Conservation (phyloP, 192 early-diverging fungal species). For the Coemansia sp. region DNA sequence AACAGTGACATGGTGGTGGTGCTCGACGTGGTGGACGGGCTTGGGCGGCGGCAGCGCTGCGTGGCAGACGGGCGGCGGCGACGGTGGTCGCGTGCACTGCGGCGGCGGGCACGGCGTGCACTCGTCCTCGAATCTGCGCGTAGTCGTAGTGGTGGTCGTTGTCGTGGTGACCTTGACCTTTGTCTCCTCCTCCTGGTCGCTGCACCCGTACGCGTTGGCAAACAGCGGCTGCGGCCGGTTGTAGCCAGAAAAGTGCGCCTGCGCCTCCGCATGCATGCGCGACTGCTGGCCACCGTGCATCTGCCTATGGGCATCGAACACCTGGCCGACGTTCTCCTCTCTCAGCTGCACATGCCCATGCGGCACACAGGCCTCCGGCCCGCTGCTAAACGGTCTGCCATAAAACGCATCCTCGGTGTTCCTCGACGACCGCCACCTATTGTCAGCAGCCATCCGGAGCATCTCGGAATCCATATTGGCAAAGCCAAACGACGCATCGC, state of each 20-base stretch:
- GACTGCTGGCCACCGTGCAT: conserved; percentile 31
- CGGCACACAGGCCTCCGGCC: conserved; percentile 11
- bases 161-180: conserved; percentile 37
- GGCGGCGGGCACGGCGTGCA: conserved; percentile 8
- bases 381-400: conserved; percentile 17
- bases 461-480: conserved; percentile 48
- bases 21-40: conserved; percentile 11
- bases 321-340: conserved; percentile 30
- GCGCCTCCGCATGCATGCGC: conserved; percentile 32
- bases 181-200: conserved; percentile 20
- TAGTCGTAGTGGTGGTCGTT: conserved; percentile 36
- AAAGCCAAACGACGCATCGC: conserved; percentile 46
- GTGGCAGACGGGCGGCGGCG: conserved; percentile 11
- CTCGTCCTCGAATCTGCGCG: conserved; percentile 18
- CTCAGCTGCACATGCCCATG: conserved; percentile 29
- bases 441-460: conserved; percentile 42
- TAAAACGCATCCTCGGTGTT: conserved; percentile 29
- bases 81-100: conserved; percentile 11
- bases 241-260: conserved; percentile 26
- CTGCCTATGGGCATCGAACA: conserved; percentile 25
- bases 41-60: neutral
- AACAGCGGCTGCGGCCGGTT: conserved; percentile 33
- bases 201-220: conserved; percentile 13
- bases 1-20: conserved; percentile 11
- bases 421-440: conserved; percentile 20